Conservation (phyloP, 2,329 filamentous ascomycete species). For the Aspergillus sp. region DNA sequence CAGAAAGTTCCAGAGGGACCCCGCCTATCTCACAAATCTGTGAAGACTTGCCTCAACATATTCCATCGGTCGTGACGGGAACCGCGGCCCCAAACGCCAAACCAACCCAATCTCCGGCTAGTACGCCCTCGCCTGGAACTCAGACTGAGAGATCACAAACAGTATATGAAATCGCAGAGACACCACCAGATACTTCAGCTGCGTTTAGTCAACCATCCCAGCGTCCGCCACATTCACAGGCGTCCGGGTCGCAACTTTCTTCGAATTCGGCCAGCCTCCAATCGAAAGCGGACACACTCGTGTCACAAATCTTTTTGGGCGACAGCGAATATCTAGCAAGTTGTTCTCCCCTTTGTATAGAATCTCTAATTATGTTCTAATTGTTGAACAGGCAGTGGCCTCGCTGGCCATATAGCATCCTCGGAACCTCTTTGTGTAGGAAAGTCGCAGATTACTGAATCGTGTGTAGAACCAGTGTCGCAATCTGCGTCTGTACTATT, state of each 20-base stretch:
- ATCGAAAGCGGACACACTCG: neutral
- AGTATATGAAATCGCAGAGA: slow-evolving; percentile 21
- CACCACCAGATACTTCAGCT: slow-evolving; percentile 9
- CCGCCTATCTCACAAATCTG: too few relatives aligned
- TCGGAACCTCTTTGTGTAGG: too few relatives aligned
- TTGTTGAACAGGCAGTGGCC: too few relatives aligned
- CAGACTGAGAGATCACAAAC: too few relatives aligned
- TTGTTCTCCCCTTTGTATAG: slow-evolving; percentile 6
- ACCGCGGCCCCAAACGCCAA: too few relatives aligned
- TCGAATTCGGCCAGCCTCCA: neutral
- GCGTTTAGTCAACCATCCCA: neutral
- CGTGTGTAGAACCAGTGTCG: neutral
- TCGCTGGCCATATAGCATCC: too few relatives aligned
- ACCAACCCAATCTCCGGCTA: too few relatives aligned
- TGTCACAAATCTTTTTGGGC: neutral
- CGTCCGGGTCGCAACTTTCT: slow-evolving; percentile 1
- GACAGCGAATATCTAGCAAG: neutral
- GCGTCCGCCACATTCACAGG: neutral
- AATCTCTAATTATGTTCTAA: neutral
- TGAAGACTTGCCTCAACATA: neutral
- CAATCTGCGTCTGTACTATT: neutral
- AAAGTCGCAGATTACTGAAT: too few relatives aligned
- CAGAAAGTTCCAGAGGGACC: neutral
- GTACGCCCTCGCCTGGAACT: too few relatives aligned
- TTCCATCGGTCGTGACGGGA: too few relatives aligned